Percentiles rank a stretch among this genome's conserved stretches.
Evolutionary conservation across 441 rosid genomes (phyloP).

Genomic region (Rhodomyrtus psidioides): DNA sequence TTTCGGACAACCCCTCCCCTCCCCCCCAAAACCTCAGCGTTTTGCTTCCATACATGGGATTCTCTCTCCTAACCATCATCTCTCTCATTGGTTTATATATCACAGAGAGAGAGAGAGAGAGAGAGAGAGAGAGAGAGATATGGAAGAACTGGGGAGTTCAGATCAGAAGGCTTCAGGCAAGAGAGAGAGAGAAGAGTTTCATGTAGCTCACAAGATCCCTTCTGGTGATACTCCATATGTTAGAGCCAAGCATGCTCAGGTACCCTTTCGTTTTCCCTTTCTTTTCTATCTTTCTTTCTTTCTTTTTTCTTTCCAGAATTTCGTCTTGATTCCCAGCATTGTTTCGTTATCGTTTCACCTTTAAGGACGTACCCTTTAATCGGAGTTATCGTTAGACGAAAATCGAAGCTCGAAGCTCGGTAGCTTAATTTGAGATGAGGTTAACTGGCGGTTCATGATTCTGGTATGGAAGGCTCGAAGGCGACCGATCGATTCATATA

Average conservation of each 20-base stretch:
- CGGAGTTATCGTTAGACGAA: background rate
- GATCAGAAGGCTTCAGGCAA: background rate
- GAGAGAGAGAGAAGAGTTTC: constrained; percentile 30
- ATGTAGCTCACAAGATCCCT: constrained; percentile 71
- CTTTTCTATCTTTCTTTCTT: no score
- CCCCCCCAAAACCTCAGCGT: background rate
- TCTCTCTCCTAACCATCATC: background rate
- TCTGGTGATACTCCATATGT: constrained; percentile 63
- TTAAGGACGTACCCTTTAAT: background rate
- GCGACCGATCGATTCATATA: background rate
- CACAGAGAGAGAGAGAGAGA: background rate
- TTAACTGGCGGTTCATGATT: background rate
- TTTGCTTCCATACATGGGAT: background rate
- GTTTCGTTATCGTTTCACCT: background rate
- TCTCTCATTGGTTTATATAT: background rate
- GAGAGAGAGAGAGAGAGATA: background rate
- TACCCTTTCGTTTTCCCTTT: background rate
- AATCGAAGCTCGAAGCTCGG: background rate
- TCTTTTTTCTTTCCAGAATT: background rate
- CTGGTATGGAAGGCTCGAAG: background rate
- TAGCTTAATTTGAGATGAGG: background rate
- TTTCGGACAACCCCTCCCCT: background rate
- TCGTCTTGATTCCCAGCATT: background rate
- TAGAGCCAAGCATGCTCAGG: constrained; percentile 73
- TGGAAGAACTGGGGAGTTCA: constrained; percentile 12